phyloP scores from a whole-genome alignment of 2,329 filamentous ascomycete genomes.

The Fusarium hostae region DNA sequence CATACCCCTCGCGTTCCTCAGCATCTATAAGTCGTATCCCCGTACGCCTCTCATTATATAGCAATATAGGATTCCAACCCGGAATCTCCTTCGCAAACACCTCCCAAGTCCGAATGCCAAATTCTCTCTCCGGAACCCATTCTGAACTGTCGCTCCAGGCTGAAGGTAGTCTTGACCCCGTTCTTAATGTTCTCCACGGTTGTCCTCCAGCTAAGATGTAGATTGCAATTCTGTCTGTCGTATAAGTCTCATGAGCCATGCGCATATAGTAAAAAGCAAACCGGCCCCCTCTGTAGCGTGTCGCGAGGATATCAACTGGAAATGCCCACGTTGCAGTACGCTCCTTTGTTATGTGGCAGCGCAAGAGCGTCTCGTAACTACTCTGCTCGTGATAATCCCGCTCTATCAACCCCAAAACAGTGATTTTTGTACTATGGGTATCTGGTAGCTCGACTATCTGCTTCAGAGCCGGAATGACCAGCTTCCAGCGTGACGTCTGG shows the following conservation, averaged over 20 bases:
- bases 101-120: background rate
- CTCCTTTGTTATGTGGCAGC: background rate
- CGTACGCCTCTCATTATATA: background rate
- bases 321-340: constrained; percentile 3
- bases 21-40: background rate
- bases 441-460: background rate
- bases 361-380: background rate
- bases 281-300: too few species aligned
- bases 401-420: background rate
- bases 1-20: background rate
- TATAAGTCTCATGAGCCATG: too few species aligned
- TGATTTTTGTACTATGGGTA: background rate
- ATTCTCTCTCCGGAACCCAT: background rate
- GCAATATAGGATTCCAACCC: fast-evolving
- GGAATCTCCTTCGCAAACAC: background rate
- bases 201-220: background rate
- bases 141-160: too few species aligned
- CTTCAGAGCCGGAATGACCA: background rate
- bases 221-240: too few species aligned
- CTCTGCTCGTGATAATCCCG: too few species aligned
- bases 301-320: background rate
- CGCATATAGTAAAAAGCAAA: too few species aligned
- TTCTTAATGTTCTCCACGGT: background rate
- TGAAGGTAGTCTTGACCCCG: background rate
- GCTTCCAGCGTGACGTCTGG: background rate